Conservation (phyloP, 345 rosid genomes). For the Triadica sebifera region DNA sequence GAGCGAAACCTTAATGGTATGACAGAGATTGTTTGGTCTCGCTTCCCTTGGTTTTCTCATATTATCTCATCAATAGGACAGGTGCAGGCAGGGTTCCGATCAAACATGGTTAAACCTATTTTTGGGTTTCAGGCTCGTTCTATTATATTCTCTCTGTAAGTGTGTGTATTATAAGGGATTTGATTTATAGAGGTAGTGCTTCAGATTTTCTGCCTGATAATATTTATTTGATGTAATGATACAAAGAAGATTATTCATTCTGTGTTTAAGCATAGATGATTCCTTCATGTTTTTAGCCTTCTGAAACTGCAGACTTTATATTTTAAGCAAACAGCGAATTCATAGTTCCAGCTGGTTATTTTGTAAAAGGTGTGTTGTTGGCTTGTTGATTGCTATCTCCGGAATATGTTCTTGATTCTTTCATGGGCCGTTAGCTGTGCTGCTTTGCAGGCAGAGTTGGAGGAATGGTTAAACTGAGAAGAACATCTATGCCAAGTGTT, state of each 20-base stretch:
- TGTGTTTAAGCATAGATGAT: background rate
- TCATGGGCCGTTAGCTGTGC: no score
- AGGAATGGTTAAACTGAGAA: no score
- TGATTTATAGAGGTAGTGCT: conserved; percentile 32
- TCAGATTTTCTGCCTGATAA: conserved; percentile 22
- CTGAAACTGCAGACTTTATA: background rate
- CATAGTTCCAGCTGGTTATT: background rate
- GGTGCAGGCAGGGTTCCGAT: conserved; percentile 14
- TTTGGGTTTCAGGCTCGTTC: conserved; percentile 14
- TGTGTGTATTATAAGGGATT: conserved; percentile 43
- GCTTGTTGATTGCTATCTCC: background rate
- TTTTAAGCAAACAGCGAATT: background rate
- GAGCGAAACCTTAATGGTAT: conserved; percentile 13
- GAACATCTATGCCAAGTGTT: background rate
- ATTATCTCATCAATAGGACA: conserved; percentile 4
- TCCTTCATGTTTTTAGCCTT: background rate
- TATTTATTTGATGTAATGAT: conserved; percentile 32
- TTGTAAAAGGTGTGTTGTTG: background rate
- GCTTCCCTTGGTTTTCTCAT: conserved; percentile 8
- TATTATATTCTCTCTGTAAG: conserved; percentile 16
- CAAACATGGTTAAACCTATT: conserved; percentile 16
- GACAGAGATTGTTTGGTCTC: conserved; percentile 17
- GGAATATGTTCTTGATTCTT: background rate
- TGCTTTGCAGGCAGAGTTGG: no score
- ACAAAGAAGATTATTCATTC: conserved; percentile 19